phyloP scores from a whole-genome alignment of 2,329 filamentous ascomycete genomes.

The Ascocoryne sarcoides region DNA sequence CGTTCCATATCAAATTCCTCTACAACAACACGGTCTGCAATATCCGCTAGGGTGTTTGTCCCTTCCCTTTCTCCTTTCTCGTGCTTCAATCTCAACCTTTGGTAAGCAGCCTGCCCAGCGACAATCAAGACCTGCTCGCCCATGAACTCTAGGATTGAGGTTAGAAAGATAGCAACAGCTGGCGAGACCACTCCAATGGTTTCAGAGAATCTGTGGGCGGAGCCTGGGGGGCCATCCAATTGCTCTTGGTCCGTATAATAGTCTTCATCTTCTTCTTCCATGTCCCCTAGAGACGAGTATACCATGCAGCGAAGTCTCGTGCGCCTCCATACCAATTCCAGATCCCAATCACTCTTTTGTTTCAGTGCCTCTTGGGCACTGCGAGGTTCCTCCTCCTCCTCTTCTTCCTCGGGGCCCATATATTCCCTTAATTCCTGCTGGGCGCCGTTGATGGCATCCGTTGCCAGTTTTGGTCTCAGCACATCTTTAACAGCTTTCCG shows the following conservation, averaged over 20 bases:
- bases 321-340: slow-evolving; percentile 91
- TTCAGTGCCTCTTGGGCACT: slow-evolving; percentile 35
- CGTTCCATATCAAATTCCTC: slow-evolving; percentile 91
- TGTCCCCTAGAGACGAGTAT: slow-evolving; percentile 88
- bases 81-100: slow-evolving; percentile 50
- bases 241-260: slow-evolving; percentile 75
- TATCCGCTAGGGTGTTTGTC: slow-evolving; percentile 34
- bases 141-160: slow-evolving; percentile 87
- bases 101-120: slow-evolving; percentile 74
- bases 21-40: slow-evolving; percentile 64
- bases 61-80: slow-evolving; percentile 51
- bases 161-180: slow-evolving; percentile 89
- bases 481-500: slow-evolving; percentile 79
- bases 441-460: slow-evolving; percentile 71
- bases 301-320: slow-evolving; percentile 95
- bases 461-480: slow-evolving; percentile 80
- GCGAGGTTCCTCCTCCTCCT: slow-evolving; percentile 53
- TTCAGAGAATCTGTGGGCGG: slow-evolving; percentile 47
- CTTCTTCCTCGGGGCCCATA: slow-evolving; percentile 68
- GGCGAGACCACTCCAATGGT: slow-evolving; percentile 67
- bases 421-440: slow-evolving; percentile 86
- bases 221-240: slow-evolving; percentile 46
- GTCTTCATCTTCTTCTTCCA: slow-evolving; percentile 97
- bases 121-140: slow-evolving; percentile 86
- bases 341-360: slow-evolving; percentile 60